These are phyloP conservation scores for Chlorencoelia australis DNA, from an alignment of 2,329 filamentous ascomycete species.

Conservation along the genomic window DNA sequence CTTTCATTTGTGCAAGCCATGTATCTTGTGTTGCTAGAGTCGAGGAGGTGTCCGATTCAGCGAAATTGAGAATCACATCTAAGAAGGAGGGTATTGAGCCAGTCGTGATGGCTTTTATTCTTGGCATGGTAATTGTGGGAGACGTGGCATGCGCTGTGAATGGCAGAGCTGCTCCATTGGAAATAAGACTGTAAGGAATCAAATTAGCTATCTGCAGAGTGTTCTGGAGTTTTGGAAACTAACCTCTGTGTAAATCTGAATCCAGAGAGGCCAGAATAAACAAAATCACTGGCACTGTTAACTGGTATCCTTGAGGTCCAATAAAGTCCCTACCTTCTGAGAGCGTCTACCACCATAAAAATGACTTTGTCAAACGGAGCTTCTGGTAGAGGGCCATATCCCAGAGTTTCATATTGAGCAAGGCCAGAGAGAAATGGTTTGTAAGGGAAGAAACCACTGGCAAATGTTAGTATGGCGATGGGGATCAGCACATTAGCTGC, in stretches of 20 bases:
- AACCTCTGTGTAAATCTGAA: conserved; percentile 86
- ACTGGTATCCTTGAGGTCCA: conserved; percentile 1
- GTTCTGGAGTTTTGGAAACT: conserved; percentile 11
- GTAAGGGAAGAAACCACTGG: conserved; percentile 91
- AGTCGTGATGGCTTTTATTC: conserved; percentile 93
- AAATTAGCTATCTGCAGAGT: conserved; percentile 4
- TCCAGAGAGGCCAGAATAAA: conserved; percentile 69
- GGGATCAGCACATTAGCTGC: conserved; percentile 71
- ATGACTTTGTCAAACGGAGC: conserved; percentile 80
- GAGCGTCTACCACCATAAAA: conserved; percentile 96
- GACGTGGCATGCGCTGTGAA: conserved; percentile 96
- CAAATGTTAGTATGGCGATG: conserved; percentile 65
- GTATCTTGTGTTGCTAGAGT: conserved; percentile 84
- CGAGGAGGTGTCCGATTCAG: conserved; percentile 85
- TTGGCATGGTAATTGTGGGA: conserved; percentile 96
- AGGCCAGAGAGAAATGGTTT: conserved; percentile 86
- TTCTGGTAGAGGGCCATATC: conserved; percentile 45
- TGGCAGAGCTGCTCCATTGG: conserved; percentile 73
- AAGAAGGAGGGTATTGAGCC: conserved; percentile 97
- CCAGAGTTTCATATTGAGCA: conserved; percentile 52
- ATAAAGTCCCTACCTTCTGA: conserved; percentile 59
- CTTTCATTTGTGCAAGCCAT: conserved; percentile 89
- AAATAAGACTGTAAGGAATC: conserved; percentile 15
- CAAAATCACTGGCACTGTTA: conserved; percentile 65
- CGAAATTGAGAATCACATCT: conserved; percentile 92